A percentile compares a stretch with the other conserved stretches of the same genome.
phyloP scores from a whole-genome alignment of 1,284 basidiomycete genomes.

The Rhizoctonia solani region DNA sequence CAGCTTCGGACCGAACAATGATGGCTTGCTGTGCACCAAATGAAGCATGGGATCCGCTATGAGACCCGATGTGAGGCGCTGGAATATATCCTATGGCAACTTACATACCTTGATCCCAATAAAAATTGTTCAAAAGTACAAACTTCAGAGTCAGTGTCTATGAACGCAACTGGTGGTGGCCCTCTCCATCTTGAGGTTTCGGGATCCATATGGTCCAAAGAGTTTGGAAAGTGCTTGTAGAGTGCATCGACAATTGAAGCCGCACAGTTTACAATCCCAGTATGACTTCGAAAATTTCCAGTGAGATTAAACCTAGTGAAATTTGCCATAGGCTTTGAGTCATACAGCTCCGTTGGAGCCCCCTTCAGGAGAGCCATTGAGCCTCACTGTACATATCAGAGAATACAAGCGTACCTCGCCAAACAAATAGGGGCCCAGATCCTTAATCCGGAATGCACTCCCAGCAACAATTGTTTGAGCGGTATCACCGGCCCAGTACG shows the following conservation, averaged over 20 bases:
- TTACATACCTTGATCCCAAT: not conserved
- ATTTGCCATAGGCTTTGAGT: not conserved
- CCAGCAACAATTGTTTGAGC: constrained; percentile 75
- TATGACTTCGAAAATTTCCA: constrained; percentile 37
- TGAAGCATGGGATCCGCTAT: not conserved
- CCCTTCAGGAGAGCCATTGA: too few relatives aligned
- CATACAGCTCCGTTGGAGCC: too few relatives aligned
- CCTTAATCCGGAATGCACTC: constrained; percentile 71
- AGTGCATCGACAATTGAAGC: constrained; percentile 33
- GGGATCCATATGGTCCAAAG: constrained; percentile 31
- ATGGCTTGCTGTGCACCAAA: constrained; percentile 47
- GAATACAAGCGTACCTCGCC: not conserved
- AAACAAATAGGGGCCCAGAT: constrained; percentile 67
- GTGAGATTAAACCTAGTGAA: constrained; percentile 38
- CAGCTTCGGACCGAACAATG: constrained; percentile 65
- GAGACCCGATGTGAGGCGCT: not conserved
- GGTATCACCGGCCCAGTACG: constrained; percentile 80
- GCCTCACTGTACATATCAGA: too few relatives aligned
- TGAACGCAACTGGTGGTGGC: not conserved
- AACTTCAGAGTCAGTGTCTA: not conserved
- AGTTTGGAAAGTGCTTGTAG: constrained; percentile 28
- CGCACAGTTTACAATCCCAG: constrained; percentile 36
- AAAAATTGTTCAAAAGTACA: not conserved
- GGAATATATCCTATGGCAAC: not conserved
- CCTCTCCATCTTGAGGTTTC: constrained; percentile 4